Percentiles rank a stretch among this genome's conserved stretches.
phyloP scores from a whole-genome alignment of 306 rosid species.

The Ceratonia siliqua region DNA sequence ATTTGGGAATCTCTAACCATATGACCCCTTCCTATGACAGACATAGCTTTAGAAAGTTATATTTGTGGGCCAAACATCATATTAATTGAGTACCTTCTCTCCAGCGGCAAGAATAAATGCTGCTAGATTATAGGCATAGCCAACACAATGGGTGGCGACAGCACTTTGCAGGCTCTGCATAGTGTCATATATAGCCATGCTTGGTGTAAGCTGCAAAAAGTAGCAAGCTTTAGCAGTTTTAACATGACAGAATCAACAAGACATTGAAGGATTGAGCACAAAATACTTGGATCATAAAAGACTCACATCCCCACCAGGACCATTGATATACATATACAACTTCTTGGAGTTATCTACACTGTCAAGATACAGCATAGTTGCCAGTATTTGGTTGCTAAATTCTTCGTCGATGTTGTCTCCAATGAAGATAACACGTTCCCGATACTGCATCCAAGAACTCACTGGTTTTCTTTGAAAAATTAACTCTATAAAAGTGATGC shows the following conservation, averaged over 20 bases:
- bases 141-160: constrained; percentile 83
- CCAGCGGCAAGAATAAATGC: constrained; percentile 93
- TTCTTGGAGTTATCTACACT: constrained; percentile 61
- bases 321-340: constrained; percentile 82
- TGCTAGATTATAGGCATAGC: constrained; percentile 76
- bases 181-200: constrained; percentile 86
- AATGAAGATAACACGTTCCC: constrained; percentile 85
- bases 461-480: constrained; percentile 28
- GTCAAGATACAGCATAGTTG: constrained; percentile 93
- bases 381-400: constrained; percentile 86
- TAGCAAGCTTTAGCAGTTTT: constrained; percentile 32
- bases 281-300: constrained; percentile 5
- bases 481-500: neutral
- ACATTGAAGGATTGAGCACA: constrained; percentile 26
- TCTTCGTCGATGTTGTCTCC: constrained; percentile 88
- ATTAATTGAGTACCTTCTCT: constrained; percentile 63
- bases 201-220: constrained; percentile 84
- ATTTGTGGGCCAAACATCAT: constrained; percentile 7
- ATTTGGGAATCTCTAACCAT: constrained; percentile 12
- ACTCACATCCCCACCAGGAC: constrained; percentile 99
- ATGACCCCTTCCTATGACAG: neutral
- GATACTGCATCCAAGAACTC: constrained; percentile 68
- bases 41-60: constrained; percentile 16
- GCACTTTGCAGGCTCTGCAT: constrained; percentile 91
- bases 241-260: constrained; percentile 19